phyloP scores from a whole-genome alignment of 768 basidiomycete species.

The Tricholoma sp. region DNA sequence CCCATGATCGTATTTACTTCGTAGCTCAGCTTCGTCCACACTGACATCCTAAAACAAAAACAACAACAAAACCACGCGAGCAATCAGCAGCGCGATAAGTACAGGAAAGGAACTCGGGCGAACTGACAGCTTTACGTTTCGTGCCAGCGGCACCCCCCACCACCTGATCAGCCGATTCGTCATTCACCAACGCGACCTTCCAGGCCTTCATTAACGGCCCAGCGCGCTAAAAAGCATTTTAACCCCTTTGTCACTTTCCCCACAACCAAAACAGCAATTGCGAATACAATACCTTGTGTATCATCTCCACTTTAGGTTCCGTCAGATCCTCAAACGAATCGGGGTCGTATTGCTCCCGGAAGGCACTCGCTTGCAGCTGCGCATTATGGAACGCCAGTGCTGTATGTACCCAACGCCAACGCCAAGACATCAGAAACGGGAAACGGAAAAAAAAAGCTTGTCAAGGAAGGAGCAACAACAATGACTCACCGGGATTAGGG shows the following conservation, averaged over 20 bases:
- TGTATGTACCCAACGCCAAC: too few relatives aligned
- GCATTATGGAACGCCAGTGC: conserved; percentile 86
- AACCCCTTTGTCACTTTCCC: too few relatives aligned
- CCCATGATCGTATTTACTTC: conserved; percentile 57
- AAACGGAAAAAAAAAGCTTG: conserved; percentile 1
- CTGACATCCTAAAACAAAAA: conserved; percentile 43
- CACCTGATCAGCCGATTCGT: conserved; percentile 57
- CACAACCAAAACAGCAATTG: too few relatives aligned
- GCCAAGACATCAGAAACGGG: too few relatives aligned
- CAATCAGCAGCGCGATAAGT: neutral
- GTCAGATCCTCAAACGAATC: conserved; percentile 81
- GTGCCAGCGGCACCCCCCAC: conserved; percentile 31
- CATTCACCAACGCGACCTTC: conserved; percentile 58
- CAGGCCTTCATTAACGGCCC: conserved; percentile 66
- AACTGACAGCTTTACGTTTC: conserved; percentile 71
- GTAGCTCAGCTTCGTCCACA: conserved; percentile 70
- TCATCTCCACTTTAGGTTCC: conserved; percentile 66
- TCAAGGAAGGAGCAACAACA: too few relatives aligned
- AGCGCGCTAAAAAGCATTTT: too few relatives aligned
- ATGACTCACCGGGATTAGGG: conserved; percentile 78
- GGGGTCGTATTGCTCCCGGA: conserved; percentile 82
- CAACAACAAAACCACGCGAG: too few relatives aligned
- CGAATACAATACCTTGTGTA: conserved; percentile 68
- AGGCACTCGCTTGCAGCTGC: conserved; percentile 88
- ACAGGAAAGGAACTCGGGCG: neutral